Conservation (phyloP, 2,329 filamentous ascomycete species). For the Clonostachys sp. region DNA sequence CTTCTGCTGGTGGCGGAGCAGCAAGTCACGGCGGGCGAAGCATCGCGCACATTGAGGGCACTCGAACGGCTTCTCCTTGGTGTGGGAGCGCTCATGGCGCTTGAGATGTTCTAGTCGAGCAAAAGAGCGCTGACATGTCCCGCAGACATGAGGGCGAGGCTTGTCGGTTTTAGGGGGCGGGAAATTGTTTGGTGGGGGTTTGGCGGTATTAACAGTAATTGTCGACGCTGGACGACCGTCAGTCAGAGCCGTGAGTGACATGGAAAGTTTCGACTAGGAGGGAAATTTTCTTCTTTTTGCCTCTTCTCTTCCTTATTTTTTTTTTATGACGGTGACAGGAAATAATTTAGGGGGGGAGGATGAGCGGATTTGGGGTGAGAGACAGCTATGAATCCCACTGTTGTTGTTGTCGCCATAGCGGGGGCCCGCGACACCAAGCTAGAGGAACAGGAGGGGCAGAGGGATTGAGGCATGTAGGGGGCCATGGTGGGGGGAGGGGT, state of each 20-base stretch:
- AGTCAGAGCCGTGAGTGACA: no score
- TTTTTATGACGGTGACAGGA: no score
- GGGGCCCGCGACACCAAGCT: no score
- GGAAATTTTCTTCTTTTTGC: no score
- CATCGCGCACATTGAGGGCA: constrained; percentile 92
- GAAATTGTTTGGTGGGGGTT: constrained; percentile 40
- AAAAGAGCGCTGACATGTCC: constrained; percentile 86
- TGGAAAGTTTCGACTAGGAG: no score
- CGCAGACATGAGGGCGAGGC: constrained; percentile 89
- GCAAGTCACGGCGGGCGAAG: constrained; percentile 87
- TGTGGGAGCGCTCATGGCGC: constrained; percentile 95
- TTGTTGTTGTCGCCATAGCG: no score
- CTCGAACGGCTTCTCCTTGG: constrained; percentile 98
- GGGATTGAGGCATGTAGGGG: no score
- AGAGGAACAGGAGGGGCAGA: no score
- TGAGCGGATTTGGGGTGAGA: no score
- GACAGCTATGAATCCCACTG: no score
- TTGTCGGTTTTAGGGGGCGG: constrained; percentile 95
- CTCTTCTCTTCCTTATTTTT: no score
- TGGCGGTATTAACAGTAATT: constrained; percentile 43
- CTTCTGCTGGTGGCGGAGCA: constrained; percentile 96
- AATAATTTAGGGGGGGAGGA: no score
- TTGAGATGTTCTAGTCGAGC: constrained; percentile 94
- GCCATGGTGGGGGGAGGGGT: constrained; percentile 10
- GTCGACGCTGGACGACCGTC: constrained; percentile 31